These are phyloP conservation scores for Naganishia vaughanmartiniae DNA, from an alignment of 768 basidiomycete genomes.

Conservation along the genomic window DNA sequence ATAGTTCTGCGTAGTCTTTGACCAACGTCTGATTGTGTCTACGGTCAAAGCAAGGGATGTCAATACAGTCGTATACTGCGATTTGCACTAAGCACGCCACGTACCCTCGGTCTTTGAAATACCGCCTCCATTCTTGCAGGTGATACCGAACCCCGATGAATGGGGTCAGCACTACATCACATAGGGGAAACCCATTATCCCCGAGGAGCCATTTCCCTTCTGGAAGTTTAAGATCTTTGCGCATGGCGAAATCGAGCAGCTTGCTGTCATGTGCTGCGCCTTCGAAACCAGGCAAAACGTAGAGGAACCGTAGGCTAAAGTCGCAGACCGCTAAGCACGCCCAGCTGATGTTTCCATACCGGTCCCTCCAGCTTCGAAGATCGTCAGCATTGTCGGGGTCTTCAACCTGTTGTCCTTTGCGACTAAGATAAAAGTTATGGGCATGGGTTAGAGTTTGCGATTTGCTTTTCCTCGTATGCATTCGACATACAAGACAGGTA, in stretches of 20 bases:
- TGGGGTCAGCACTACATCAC: slow-evolving; percentile 45
- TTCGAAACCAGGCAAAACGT: background rate
- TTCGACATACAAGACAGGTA: background rate
- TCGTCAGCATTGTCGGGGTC: background rate
- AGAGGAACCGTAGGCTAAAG: background rate
- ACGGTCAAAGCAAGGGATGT: background rate
- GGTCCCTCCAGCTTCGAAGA: background rate
- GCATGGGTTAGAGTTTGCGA: too few species aligned
- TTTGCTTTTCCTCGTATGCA: too few species aligned
- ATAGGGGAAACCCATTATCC: slow-evolving; percentile 50
- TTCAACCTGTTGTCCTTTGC: too few species aligned
- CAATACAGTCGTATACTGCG: too few species aligned
- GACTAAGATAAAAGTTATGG: too few species aligned
- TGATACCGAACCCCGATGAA: slow-evolving; percentile 51
- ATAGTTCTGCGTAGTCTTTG: slow-evolving; percentile 38
- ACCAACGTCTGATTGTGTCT: background rate
- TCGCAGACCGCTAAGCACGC: background rate
- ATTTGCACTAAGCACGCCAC: background rate
- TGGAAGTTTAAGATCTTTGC: background rate
- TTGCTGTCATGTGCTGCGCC: background rate
- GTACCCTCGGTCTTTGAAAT: background rate
- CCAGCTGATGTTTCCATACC: background rate
- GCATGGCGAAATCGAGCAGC: background rate
- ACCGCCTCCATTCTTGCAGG: slow-evolving; percentile 46
- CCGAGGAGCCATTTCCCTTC: slow-evolving; percentile 45